Base-by-base conservation (phyloP, 1,284 basidiomycete genomes). In the Pseudozyma tsukubaensis region DNA sequence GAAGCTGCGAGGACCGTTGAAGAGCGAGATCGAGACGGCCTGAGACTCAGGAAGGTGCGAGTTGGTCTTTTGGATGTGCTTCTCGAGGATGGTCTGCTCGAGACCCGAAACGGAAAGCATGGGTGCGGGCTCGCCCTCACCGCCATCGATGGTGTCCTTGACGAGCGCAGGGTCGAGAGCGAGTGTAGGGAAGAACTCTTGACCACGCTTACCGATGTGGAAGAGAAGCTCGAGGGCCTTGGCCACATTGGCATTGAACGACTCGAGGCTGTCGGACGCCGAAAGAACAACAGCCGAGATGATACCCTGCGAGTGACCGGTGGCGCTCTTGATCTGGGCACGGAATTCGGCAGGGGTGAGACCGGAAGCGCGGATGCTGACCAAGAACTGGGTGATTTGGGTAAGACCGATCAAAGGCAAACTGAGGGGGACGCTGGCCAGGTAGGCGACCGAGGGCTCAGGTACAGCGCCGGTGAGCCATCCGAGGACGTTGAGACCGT, bases 261-360 rank as follows among this genome's bases (percentile, higher is more conserved):
- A 89, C 53, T 92, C 91, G 78, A 91, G 90, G 43, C 90, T 89
- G 37, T 88, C 87, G 16, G 94, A 96, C 2, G 94, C 76, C 21
- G 94, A 89, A 76, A 97, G 89, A 34, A 90, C 91, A 55, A 97
- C 89, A 21, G 96, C 96, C 19, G 94, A 94, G 60, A 97, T 91
- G 77, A 99, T 90, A 76, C 96, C 97, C 86, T 98, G 96, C 8
- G 94, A 97, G 87, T 99, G 96, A 49, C 96, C 96, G 12, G 96
- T 98, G 6, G 94, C 90, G 54, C 95, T 96, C 35, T 90, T 88
- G 73, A 97, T 89, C 59, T 89, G 89, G 49, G 88, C 86, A 53
- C 92, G 90, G 83, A 97, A 89, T 80, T 94, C 89, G 18, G 90
- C 92, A 0, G 94, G 94, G 14, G 89, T 89, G 48, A 94, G 86